Conservation (phyloP, 371 early-diverging fungal species). For the Mortierella polycephala region DNA sequence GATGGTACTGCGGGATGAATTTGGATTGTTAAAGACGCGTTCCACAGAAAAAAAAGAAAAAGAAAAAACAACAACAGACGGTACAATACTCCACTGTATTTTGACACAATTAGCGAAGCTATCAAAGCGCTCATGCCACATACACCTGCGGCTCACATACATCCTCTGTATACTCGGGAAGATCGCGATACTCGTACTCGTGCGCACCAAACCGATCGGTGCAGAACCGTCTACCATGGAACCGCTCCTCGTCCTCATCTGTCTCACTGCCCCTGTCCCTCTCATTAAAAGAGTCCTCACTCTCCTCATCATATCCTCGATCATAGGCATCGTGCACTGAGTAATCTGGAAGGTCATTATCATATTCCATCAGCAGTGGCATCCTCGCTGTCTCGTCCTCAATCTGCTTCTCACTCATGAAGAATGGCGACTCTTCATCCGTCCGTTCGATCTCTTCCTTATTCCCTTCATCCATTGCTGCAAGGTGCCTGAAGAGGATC, state of each 20-base stretch:
- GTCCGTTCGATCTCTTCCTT: conserved; percentile 6
- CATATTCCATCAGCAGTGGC: conserved; percentile 22
- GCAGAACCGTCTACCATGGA: neutral
- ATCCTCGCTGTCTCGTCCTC: conserved; percentile 32
- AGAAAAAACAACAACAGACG: neutral
- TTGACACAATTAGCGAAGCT: neutral
- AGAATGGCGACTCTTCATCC: conserved; percentile 30
- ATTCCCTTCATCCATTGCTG: conserved; percentile 8
- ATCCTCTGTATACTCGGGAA: conserved; percentile 33
- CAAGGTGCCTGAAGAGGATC: conserved; percentile 37
- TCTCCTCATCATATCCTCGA: neutral
- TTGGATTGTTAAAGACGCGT: too few relatives aligned
- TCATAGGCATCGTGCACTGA: conserved; percentile 3
- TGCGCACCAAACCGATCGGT: neutral
- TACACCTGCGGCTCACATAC: conserved; percentile 23
- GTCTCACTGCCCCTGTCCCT: conserved; percentile 8
- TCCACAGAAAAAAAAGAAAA: neutral
- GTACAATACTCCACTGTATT: too few relatives aligned
- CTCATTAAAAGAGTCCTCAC: conserved; percentile 4
- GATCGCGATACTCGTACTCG: conserved; percentile 7
- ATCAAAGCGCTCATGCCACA: conserved; percentile 1
- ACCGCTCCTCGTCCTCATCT: conserved; percentile 7
- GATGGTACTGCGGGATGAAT: too few relatives aligned
- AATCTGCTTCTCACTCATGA: conserved; percentile 39
- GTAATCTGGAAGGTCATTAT: conserved; percentile 23